Evolutionary conservation across 306 rosid species (phyloP), one percentile per base, ranked within the genome.

Genomic region (Ceratonia siliqua): DNA sequence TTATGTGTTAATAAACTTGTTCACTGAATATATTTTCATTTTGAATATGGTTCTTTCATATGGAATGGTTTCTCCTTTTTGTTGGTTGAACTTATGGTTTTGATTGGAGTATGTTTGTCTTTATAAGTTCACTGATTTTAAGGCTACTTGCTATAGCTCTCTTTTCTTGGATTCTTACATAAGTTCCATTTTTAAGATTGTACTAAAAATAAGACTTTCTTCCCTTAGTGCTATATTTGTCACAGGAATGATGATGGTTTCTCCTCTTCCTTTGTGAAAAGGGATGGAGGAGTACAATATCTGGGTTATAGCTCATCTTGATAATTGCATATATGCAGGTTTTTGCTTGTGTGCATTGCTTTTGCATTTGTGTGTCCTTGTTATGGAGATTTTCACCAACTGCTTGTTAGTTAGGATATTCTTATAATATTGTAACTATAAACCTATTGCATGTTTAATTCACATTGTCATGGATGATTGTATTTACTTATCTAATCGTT

Each of bases 371-470:
- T 54, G 32, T 50, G 20, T 22, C 50, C 50, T n/a, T 15, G 57
- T 32, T n/a, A n/a, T n/a, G n/a, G n/a, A n/a, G n/a, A n/a, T n/a
- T n/a, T n/a, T n/a, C n/a, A n/a, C n/a, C n/a, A n/a, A n/a, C n/a
- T n/a, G n/a, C n/a, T 57, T 72, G 70, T 39, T 66, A 28, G 55
- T 13, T 17, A 33, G 58, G 32, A 73, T 67, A 28, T 67, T 66
- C 33, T 66, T 56, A 22, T 20, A 22, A 5, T 45, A 27, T 32
- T 57, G 65, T 17, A 65, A 50, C n/a, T 42, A 15, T 18, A 32
- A 68, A 64, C 22, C 33, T 32, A 1, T 11, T 58, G n/a, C 39
- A 20, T 39, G 49, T 62, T 32, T 53, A 9, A 39, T 27, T 27
- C 69, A 32, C 8, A 0, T 39, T 55, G 11, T 63, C 9, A n/a